Evolutionary conservation across 2,329 filamentous ascomycete species (phyloP), one percentile per base, ranked within the genome.

Genomic region (Tricladium varicosporioides): DNA sequence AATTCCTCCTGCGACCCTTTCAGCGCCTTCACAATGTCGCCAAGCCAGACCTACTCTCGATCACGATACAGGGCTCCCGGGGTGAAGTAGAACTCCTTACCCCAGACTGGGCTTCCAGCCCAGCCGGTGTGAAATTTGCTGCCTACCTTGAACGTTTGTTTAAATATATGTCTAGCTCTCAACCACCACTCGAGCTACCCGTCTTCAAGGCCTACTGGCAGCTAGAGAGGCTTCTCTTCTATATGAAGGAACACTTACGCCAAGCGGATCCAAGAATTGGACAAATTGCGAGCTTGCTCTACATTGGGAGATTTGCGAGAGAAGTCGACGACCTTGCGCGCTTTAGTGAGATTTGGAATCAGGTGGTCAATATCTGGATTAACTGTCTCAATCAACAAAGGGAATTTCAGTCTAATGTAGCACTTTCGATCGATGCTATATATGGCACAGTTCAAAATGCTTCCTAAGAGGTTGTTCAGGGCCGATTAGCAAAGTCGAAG

Each of bases 131-230:
- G 36, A 13, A 40, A 10, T 10, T 36, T 16, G 10, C 31, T 15
- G 32, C 48, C 48, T 36, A 49, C 48, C 48, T 8, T 5, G 5
- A 49, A 31, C 16, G 36, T 22, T 59, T 45, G 55, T 48, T 54
- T 5, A 54, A 48, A 13, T n/a, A 58, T 47, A 8, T 62, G 44
- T 57, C 54, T 33, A 58, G 54, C 48, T 53, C 44, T 14, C 31
- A 56, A 51, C 48, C 47, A 36, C 32, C 42, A 16, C 44, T 43
- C 22, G 42, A 58, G 19, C 42, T 36, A 40, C 56, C 49, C 45
- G 47, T 60, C 42, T 57, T 60, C 16, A 43, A 59, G 42, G 58
- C 57, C 18, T 64, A 59, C 42, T 64, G 62, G 62, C 47, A 56
- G 36, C 50, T 64, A 43, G 52, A 60, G 43, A 53, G 43, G 19